These are phyloP conservation scores for Solanum raphanifolium DNA, from an alignment of 257 asterid genomes.

Conservation along the genomic window DNA sequence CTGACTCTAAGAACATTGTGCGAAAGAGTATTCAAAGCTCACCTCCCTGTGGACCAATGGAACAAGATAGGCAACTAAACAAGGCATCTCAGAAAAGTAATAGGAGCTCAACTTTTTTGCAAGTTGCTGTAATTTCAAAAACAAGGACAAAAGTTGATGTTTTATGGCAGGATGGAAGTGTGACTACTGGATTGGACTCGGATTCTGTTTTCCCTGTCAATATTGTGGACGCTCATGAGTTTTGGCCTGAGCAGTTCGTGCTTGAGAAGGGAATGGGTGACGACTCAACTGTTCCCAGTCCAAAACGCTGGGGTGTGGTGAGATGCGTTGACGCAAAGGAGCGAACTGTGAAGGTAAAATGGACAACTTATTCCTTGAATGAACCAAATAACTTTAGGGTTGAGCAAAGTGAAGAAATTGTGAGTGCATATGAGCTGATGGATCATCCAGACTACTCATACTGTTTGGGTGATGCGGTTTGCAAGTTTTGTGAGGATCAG, in stretches of 20 bases:
- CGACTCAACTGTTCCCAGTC: slow-evolving; percentile 21
- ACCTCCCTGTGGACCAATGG: slow-evolving; percentile 9
- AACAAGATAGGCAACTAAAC: slow-evolving; percentile 14
- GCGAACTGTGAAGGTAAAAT: slow-evolving; percentile 67
- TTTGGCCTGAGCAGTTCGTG: slow-evolving; percentile 70
- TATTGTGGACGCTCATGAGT: slow-evolving; percentile 70
- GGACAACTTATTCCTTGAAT: slow-evolving; percentile 35
- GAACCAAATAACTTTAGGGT: slow-evolving; percentile 10
- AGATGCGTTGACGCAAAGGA: slow-evolving; percentile 68
- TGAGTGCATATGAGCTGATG: slow-evolving; percentile 86
- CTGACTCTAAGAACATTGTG: slow-evolving; percentile 6
- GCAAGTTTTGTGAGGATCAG: slow-evolving; percentile 16
- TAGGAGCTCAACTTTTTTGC: slow-evolving; percentile 16
- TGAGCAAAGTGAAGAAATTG: slow-evolving; percentile 49
- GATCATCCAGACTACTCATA: slow-evolving; percentile 74
- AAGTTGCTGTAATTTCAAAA: slow-evolving; percentile 52
- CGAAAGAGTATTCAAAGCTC: slow-evolving; percentile 10
- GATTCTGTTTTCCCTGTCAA: slow-evolving; percentile 48
- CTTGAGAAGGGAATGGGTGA: slow-evolving; percentile 56
- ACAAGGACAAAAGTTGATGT: slow-evolving; percentile 67
- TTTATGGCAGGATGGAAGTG: slow-evolving; percentile 88
- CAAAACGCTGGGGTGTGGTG: slow-evolving; percentile 60
- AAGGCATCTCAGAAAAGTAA: slow-evolving; percentile 5
- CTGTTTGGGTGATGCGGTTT: slow-evolving; percentile 57
- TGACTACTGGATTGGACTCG: slow-evolving; percentile 49